Conservation (phyloP, 2,329 filamentous ascomycete species). For the Corinectria fuckeliana region DNA sequence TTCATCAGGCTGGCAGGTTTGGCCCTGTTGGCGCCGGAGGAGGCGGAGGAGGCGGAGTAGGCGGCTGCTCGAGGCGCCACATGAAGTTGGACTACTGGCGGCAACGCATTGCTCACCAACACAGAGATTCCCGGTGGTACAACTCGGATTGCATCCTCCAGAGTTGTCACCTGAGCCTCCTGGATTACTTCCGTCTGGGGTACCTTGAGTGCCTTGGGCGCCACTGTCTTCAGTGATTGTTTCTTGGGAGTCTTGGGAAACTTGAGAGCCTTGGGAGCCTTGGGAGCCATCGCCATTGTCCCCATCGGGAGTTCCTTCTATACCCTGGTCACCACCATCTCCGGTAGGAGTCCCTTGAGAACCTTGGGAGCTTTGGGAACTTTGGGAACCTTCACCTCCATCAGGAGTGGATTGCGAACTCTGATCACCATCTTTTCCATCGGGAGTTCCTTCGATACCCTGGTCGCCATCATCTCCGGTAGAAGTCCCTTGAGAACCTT, state of each 20-base stretch:
- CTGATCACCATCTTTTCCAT: neutral
- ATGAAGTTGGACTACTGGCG: conserved; percentile 9
- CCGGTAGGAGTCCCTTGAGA: neutral
- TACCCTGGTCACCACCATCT: neutral
- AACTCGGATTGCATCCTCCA: conserved; percentile 11
- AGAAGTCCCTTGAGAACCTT: neutral
- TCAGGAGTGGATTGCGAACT: neutral
- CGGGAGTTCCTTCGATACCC: neutral
- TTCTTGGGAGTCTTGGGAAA: neutral
- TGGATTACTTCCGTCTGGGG: neutral
- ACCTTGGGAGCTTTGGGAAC: too few relatives aligned
- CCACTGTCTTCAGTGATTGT: neutral
- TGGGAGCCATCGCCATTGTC: neutral
- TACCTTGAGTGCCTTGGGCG: neutral
- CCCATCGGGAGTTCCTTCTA: neutral
- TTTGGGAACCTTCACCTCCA: neutral
- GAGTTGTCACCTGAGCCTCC: neutral
- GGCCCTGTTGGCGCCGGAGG: conserved; percentile 8
- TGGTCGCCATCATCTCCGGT: neutral
- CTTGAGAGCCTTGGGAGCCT: neutral
- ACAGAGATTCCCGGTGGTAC: conserved; percentile 10
- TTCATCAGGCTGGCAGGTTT: conserved; percentile 8
- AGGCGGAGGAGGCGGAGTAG: conserved; percentile 2
- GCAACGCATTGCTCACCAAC: conserved; percentile 13
- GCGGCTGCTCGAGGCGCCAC: neutral